phyloP scores from a whole-genome alignment of 805 yeast genomes.

The Schwanniomyces sp. region DNA sequence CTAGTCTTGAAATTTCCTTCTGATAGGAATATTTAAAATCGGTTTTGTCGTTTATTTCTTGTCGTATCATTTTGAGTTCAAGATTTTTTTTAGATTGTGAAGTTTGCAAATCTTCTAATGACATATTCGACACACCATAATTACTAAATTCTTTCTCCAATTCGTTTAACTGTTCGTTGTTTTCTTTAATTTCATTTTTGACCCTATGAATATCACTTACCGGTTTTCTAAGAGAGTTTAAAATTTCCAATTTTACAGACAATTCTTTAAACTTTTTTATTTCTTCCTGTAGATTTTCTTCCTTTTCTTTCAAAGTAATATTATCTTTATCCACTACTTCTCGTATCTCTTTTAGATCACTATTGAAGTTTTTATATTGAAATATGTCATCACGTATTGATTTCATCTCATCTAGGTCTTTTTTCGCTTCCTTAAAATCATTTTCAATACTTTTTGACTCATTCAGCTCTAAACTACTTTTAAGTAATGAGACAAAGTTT shows the following conservation, averaged over 20 bases:
- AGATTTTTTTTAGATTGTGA: slow-evolving; percentile 35
- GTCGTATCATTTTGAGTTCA: slow-evolving; percentile 43
- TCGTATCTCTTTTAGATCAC: slow-evolving; percentile 11
- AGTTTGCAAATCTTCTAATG: slow-evolving; percentile 48
- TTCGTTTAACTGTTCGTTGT: slow-evolving; percentile 23
- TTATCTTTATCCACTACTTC: neutral
- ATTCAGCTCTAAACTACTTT: slow-evolving; percentile 26
- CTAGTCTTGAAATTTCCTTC: slow-evolving; percentile 45
- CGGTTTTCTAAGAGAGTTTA: slow-evolving; percentile 22
- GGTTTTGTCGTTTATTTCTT: slow-evolving; percentile 20
- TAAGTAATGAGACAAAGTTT: slow-evolving; percentile 25
- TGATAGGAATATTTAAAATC: slow-evolving; percentile 47
- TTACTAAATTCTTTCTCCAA: slow-evolving; percentile 34
- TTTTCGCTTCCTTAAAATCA: slow-evolving; percentile 28
- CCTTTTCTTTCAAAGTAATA: neutral
- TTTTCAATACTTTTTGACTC: slow-evolving; percentile 25
- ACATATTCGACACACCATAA: slow-evolving; percentile 34
- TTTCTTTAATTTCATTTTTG: slow-evolving; percentile 23
- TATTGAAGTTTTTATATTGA: slow-evolving; percentile 20
- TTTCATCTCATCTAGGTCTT: slow-evolving; percentile 30
- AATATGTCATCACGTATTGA: slow-evolving; percentile 28
- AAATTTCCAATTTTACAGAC: slow-evolving; percentile 7
- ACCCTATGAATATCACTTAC: slow-evolving; percentile 35
- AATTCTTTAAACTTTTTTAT: slow-evolving; percentile 3
- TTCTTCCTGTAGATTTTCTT: slow-evolving; percentile 5